Base-by-base conservation (phyloP, 768 basidiomycete genomes). In the Suillus discolor region DNA sequence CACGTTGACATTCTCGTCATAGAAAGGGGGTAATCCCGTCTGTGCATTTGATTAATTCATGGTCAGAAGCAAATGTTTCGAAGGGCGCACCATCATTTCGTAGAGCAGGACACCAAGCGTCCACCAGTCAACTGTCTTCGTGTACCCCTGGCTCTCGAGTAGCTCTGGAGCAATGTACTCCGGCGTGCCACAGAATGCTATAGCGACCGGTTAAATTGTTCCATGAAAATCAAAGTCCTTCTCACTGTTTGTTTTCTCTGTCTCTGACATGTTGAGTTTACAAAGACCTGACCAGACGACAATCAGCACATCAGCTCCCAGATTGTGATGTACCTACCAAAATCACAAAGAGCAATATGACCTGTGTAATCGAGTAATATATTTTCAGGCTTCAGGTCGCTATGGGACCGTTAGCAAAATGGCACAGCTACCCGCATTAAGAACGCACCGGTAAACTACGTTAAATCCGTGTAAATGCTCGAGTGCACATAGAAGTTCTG, bases 121-220 rank as follows among this genome's bases (percentile, higher is more conserved):
- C 97, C 94, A 96, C 97, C 97, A 99, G 73, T 99, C 97, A 18
- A 99, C 97, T 0, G 97, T 97, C 74, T 96, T 96, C 5, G 95
- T 97, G 79, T 99, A 98, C 1, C 97, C 97, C 72, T 94, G 92
- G 67, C 93, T 97, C 75, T 96, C 94, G 68, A 99, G 86, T 44
- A 99, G 86, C 75, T 99, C 97, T 0, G 97, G 97, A 9, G 96
- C 96, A 72, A 99, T 99, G 78, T 99, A 99, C 77, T 99, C 97
- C 2, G 97, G 97, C 6, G 97, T 99, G 8, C 97, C 97, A 73
- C 97, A 99, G 84, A 99, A 99, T 9, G 96, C 92, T 93, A 69
- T 39, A 64, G 63, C 64, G 31, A 18, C 16, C 5, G 55, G 36
- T 65, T 71, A 66, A 69, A 42, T 38, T 4, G 11, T n/a, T 51